Conservation (phyloP, 2,329 filamentous ascomycete genomes). For the Pleomassaria siparia region DNA sequence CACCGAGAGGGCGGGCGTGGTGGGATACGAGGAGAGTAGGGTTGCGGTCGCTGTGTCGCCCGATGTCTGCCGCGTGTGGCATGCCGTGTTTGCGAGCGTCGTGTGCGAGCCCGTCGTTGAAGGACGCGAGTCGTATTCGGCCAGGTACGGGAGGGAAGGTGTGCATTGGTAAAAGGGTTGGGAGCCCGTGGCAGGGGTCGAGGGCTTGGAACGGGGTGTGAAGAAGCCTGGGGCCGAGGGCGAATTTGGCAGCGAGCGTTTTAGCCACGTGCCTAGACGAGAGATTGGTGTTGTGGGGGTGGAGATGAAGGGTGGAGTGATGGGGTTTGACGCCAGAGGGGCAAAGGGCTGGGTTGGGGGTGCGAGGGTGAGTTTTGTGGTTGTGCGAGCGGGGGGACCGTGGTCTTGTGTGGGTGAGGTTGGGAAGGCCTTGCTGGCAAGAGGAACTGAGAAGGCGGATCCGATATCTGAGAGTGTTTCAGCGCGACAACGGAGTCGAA, state of each 20-base stretch:
- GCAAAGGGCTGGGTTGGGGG: slow-evolving; percentile 23
- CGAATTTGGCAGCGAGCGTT: slow-evolving; percentile 32
- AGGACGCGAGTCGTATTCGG: slow-evolving; percentile 14
- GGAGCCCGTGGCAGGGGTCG: slow-evolving; percentile 9
- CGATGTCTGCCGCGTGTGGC: slow-evolving; percentile 31
- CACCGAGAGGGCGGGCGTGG: slow-evolving; percentile 20
- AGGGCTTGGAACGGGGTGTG: slow-evolving; percentile 5
- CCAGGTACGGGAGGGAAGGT: slow-evolving; percentile 6
- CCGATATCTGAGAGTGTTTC: slow-evolving; percentile 53
- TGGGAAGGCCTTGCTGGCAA: slow-evolving; percentile 30
- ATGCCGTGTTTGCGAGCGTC: slow-evolving; percentile 1
- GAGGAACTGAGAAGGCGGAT: slow-evolving; percentile 48
- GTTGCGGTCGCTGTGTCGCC: slow-evolving; percentile 34
- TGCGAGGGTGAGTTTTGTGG: slow-evolving; percentile 28
- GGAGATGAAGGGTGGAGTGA: slow-evolving; percentile 31
- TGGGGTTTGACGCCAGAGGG: slow-evolving; percentile 38
- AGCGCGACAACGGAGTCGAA: slow-evolving; percentile 49
- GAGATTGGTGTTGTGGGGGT: slow-evolving; percentile 37
- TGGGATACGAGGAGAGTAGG: slow-evolving; percentile 23
- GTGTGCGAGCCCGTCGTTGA: slow-evolving; percentile 26
- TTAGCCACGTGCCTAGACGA: slow-evolving; percentile 39
- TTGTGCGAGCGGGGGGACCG: slow-evolving; percentile 12
- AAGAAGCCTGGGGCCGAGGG: slow-evolving; percentile 19
- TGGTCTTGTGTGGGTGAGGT: slow-evolving; percentile 14
- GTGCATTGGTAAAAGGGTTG: slow-evolving; percentile 36